phyloP scores from a whole-genome alignment of 176 grass and related monocot genomes.

The Musa acuminata region DNA sequence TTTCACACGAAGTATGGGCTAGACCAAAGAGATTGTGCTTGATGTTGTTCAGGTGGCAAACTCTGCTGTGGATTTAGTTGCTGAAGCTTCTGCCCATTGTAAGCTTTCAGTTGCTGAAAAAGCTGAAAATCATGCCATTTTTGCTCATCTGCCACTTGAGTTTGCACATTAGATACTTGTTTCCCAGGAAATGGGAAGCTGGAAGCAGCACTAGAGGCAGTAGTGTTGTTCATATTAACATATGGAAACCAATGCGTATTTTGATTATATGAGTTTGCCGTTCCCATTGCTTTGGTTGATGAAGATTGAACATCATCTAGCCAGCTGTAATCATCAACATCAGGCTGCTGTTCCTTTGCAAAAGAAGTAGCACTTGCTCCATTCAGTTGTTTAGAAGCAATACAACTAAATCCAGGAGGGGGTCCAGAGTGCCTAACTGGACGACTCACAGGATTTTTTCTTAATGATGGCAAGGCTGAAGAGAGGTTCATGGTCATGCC shows the following conservation, averaged over 20 bases:
- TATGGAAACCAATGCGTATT: constrained; percentile 24
- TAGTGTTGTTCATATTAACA: constrained; percentile 29
- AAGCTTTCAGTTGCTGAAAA: constrained; percentile 56
- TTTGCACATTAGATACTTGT: constrained; percentile 32
- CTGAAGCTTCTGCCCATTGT: constrained; percentile 35
- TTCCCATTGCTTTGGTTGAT: constrained; percentile 16
- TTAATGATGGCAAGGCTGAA: constrained; percentile 31
- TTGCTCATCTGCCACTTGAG: constrained; percentile 28
- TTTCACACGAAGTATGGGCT: constrained; percentile 63
- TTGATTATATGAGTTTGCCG: constrained; percentile 17
- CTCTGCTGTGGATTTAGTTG: constrained; percentile 33
- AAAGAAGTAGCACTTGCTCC: constrained; percentile 24
- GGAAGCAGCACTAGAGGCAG: constrained; percentile 28
- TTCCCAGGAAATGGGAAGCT: constrained; percentile 54
- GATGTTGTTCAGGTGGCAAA: constrained; percentile 41
- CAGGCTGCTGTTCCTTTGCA: constrained; percentile 34
- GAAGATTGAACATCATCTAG: constrained; percentile 54
- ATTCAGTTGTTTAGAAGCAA: constrained; percentile 44
- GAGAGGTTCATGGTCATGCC: constrained; percentile 26
- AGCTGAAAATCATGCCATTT: constrained; percentile 73
- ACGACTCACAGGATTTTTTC: constrained; percentile 74
- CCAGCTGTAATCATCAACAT: constrained; percentile 70
- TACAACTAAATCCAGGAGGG: constrained; percentile 64
- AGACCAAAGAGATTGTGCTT: constrained; percentile 52
- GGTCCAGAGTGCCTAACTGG: constrained; percentile 61